Conservation (phyloP, 2,329 filamentous ascomycete species). For the Penicillium palitans region DNA sequence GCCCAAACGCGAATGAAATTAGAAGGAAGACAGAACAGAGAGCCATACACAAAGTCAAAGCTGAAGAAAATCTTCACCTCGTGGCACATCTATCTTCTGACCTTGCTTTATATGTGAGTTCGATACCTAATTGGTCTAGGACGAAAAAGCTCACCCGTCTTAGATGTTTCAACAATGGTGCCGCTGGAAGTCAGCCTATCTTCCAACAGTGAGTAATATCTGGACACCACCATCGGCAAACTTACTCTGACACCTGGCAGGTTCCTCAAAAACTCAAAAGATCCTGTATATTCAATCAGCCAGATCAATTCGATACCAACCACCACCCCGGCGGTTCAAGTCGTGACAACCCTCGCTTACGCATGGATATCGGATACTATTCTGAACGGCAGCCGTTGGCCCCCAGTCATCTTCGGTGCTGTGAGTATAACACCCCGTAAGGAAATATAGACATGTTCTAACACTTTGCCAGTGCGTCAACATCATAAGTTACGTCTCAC, state of each 20-base stretch:
- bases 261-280: slow-evolving; percentile 37
- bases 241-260: slow-evolving; percentile 5
- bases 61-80: slow-evolving; percentile 61
- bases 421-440: slow-evolving; percentile 48
- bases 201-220: slow-evolving; percentile 50
- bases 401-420: slow-evolving; percentile 60
- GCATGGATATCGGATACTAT: slow-evolving; percentile 65
- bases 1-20: slow-evolving; percentile 53
- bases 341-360: slow-evolving; percentile 62
- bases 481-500: slow-evolving; percentile 46
- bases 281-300: slow-evolving; percentile 48
- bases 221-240: not conserved
- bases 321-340: slow-evolving; percentile 56
- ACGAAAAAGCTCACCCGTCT: not conserved
- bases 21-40: slow-evolving; percentile 49
- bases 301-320: slow-evolving; percentile 59
- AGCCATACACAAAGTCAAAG: slow-evolving; percentile 53
- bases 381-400: slow-evolving; percentile 62
- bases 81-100: slow-evolving; percentile 65
- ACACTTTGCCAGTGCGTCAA: slow-evolving; percentile 32
- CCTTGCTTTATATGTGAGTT: slow-evolving; percentile 56
- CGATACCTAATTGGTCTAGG: fast-evolving
- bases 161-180: slow-evolving; percentile 62
- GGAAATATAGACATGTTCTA: not conserved
- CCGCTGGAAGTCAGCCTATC: slow-evolving; percentile 53